Evolutionary conservation across 306 rosid species (phyloP).

Genomic region (Gleditsia sinensis): DNA sequence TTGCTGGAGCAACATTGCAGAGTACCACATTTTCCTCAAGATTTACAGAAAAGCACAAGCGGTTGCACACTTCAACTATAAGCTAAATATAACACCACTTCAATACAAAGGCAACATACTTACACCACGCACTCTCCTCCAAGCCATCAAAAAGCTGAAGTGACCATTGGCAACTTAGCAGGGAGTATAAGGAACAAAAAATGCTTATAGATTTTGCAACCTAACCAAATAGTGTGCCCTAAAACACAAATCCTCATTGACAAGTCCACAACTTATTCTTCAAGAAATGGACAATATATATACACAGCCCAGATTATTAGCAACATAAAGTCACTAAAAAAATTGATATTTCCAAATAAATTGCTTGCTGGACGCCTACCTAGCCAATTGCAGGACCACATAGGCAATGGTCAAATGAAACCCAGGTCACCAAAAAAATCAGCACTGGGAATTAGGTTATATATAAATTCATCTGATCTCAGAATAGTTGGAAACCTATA

Average conservation of each 20-base stretch:
- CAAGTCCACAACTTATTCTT: conserved; percentile 23
- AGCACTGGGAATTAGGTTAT: not conserved
- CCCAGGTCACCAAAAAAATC: not conserved
- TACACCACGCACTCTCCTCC: not conserved
- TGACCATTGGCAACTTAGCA: not conserved
- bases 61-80: not conserved
- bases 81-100: not conserved
- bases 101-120: not conserved
- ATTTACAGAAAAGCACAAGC: not conserved
- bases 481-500: not conserved
- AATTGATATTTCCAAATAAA: not conserved
- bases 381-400: conserved; percentile 3
- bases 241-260: not conserved
- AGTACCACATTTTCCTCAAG: not conserved
- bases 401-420: not conserved
- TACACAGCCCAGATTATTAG: not conserved
- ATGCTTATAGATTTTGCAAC: not conserved
- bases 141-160: not conserved
- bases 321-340: not conserved
- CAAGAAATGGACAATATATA: conserved; percentile 6
- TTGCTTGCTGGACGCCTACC: not conserved
- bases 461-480: not conserved
- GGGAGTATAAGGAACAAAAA: not conserved
- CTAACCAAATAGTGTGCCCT: not conserved
- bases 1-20: not conserved